Base-by-base conservation (phyloP, 768 basidiomycete species). In the Wakefieldia striispora region DNA sequence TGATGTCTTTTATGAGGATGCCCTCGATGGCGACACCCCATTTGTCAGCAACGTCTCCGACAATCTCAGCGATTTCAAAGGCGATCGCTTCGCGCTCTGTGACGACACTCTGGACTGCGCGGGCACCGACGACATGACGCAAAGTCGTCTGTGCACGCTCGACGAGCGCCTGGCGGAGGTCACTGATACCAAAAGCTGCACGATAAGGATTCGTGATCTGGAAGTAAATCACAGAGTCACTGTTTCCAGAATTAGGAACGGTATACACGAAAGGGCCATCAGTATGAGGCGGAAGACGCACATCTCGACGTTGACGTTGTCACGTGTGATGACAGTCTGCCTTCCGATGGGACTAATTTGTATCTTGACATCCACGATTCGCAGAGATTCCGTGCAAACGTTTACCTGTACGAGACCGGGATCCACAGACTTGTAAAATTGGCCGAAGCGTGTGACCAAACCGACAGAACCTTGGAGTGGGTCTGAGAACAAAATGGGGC, bases 1-100 rank as follows among this genome's bases (percentile, higher is more conserved):
- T 87, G 71, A 94, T 91, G 67, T 92, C 91, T 73, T 91, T 91
- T 75, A 91, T 90, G 65, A 97, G 83, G 72, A 98, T 95, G 44
- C 91, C 90, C 68, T 97, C 95, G 67, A 97, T 95, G 24, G 88
- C 78, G 37, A 98, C 95, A 67, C 95, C 95, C 95, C 95, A 97
- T 67, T 91, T 91, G 72, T 91, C 91, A 14, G 90, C 89, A 38
- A 93, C 80, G 67, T 93, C 88, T 23, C 87, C 89, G 26, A 97
- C 92, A 49, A 97, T 94, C 69, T 95, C 91, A 45, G 93, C 95
- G 54, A 98, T 97, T 70, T 98, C 95, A 62, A 88, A 86, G 10
- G 95, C 95, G 56, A 97, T 93, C 36, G 88, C 93, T 62, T 98
- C 95, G 53, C 95, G 91, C 72, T 98, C 95, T 3, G 94, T 95